Percentiles rank a stretch among this genome's conserved stretches.
Evolutionary conservation across 306 rosid species (phyloP).

Genomic region (Purshia tridentata): DNA sequence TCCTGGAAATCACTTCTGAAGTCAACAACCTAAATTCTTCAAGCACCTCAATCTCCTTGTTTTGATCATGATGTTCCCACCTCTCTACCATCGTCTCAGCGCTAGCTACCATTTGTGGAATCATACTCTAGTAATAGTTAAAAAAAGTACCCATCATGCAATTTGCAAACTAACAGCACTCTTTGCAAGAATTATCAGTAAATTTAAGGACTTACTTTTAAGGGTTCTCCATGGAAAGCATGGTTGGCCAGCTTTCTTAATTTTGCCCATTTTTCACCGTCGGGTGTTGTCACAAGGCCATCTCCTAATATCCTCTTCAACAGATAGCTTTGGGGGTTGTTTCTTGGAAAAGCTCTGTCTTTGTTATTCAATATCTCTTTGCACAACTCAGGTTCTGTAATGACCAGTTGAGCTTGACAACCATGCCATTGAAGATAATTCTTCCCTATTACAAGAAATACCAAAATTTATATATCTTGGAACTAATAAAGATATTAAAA

Average conservation of each 20-base stretch:
- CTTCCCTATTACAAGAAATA: slow-evolving; percentile 18
- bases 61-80: slow-evolving; percentile 13
- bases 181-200: background rate
- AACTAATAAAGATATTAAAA: background rate
- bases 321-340: background rate
- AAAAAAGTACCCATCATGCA: too few species aligned
- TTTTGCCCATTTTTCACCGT: slow-evolving; percentile 36
- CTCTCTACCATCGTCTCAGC: slow-evolving; percentile 27
- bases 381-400: slow-evolving; percentile 32
- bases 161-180: too few species aligned
- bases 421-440: slow-evolving; percentile 39
- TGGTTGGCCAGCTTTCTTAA: slow-evolving; percentile 20
- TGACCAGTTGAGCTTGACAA: slow-evolving; percentile 22
- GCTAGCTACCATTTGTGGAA: slow-evolving; percentile 24
- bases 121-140: slow-evolving; percentile 1
- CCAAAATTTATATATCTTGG: background rate
- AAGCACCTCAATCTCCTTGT: slow-evolving; percentile 29
- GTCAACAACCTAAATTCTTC: slow-evolving; percentile 28
- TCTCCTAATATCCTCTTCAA: slow-evolving; percentile 30
- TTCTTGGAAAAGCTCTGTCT: slow-evolving; percentile 18
- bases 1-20: slow-evolving; percentile 30
- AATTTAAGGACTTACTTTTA: slow-evolving; percentile 17
- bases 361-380: slow-evolving; percentile 31
- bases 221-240: slow-evolving; percentile 27
- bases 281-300: slow-evolving; percentile 23